Conservation (phyloP, 345 rosid species). For the Gossypium thurberi region DNA sequence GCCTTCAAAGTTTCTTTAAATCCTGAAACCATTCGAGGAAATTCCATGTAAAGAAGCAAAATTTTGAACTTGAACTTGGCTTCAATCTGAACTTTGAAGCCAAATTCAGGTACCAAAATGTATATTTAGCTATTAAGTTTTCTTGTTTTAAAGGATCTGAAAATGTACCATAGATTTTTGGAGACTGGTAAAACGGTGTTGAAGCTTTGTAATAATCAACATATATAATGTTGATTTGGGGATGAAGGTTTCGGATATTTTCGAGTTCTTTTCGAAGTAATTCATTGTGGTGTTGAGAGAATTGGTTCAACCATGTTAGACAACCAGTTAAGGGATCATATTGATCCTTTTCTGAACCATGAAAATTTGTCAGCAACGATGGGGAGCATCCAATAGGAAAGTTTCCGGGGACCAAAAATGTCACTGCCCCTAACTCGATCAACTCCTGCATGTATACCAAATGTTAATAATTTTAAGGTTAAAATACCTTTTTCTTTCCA, state of each 20-base stretch:
- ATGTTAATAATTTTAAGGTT: not conserved
- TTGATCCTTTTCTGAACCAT: slow-evolving; percentile 9
- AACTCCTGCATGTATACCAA: slow-evolving; percentile 27
- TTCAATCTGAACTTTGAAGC: no score
- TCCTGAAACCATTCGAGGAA: slow-evolving; percentile 18
- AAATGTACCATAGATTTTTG: slow-evolving; percentile 31
- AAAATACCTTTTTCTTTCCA: no score
- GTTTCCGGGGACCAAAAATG: slow-evolving; percentile 44
- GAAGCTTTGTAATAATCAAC: slow-evolving; percentile 32
- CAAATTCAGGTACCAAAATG: no score
- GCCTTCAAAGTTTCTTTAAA: slow-evolving; percentile 24
- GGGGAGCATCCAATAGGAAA: slow-evolving; percentile 38
- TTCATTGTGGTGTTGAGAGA: slow-evolving; percentile 31
- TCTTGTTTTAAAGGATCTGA: not conserved
- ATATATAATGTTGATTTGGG: slow-evolving; percentile 29
- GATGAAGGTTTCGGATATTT: slow-evolving; percentile 20
- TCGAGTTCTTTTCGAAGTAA: slow-evolving; percentile 24
- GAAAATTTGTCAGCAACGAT: slow-evolving; percentile 23
- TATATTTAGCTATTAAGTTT: not conserved
- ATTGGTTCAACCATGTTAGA: slow-evolving; percentile 31
- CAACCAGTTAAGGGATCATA: slow-evolving; percentile 40
- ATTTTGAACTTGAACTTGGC: not conserved
- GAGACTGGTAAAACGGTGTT: slow-evolving; percentile 11
- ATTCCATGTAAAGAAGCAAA: not conserved
- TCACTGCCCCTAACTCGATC: slow-evolving; percentile 33